Evolutionary conservation across 2,329 filamentous ascomycete species (phyloP), one percentile per base, ranked within the genome.

Genomic region (Penicillium crustosum): DNA sequence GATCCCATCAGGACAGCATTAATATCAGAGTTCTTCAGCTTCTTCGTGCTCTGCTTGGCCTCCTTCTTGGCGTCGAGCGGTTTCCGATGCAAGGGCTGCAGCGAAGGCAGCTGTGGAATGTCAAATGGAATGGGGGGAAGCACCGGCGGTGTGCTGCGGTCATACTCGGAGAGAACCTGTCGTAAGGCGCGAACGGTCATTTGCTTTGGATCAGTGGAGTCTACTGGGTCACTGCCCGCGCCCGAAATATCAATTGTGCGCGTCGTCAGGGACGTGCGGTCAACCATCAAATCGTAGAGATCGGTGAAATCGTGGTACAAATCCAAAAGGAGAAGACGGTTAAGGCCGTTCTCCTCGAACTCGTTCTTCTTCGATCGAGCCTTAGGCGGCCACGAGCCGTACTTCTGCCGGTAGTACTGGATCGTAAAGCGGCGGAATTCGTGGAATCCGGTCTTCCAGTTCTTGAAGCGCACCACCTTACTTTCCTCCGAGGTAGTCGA

Each of bases 61-160:
- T 93, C 89, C 66, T 91, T 89, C 75, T 91, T 93, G 1, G 84
- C 72, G 21, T 90, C 83, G 33, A 91, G 80, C 1, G 82, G 81
- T 43, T 86, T 88, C 41, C 85, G 82, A 55, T 88, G 81, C 19
- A 91, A 81, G 1, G 85, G 79, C 33, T 82, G 81, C 66, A 95
- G 82, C 1, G 82, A 83, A 0, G 93, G 93, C 25, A 95, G 76
- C 63, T 87, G 83, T 3, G 94, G 93, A 5, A 91, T 81, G 70
- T 97, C 93, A 69, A 93, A 97, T 0, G 94, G 93, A 55, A 97
- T 86, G 0, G 93, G 91, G 0, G 94, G 94, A 58, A 93, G 85
- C 0, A 97, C 92, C 0, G 94, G 94, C 1, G 93, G 91, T 15
- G 88, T 90, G 9, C 90, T 93, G 59, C 89, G 86, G 71, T 99